Conservation (phyloP, 768 basidiomycete genomes). For the Tephrocybe sp. region DNA sequence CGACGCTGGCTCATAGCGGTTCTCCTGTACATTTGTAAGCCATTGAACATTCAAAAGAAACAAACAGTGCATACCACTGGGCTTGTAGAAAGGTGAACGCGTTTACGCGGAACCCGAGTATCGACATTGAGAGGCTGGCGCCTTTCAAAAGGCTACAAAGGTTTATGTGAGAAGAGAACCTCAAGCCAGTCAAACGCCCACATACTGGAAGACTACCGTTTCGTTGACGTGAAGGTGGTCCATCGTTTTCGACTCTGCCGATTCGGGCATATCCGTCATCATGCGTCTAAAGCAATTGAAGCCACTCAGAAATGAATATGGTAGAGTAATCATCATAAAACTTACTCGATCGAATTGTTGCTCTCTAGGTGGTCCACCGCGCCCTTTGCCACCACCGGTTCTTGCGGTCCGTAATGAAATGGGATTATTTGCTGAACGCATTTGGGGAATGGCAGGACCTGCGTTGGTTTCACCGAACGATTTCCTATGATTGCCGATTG, state of each 20-base stretch:
- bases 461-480: constrained; percentile 3
- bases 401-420: constrained; percentile 1
- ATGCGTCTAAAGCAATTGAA: constrained; percentile 6
- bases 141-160: constrained; percentile 8
- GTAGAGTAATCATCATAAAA: neutral
- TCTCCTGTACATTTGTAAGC: constrained; percentile 2
- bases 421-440: constrained; percentile 4
- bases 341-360: constrained; percentile 24
- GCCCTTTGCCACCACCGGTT: constrained; percentile 11
- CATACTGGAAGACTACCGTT: constrained; percentile 17
- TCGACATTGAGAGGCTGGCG: constrained; percentile 5
- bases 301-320: neutral
- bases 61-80: constrained; percentile 4
- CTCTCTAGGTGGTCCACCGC: constrained; percentile 21
- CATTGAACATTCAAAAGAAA: neutral
- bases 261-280: constrained; percentile 7
- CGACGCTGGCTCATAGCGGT: constrained; percentile 3
- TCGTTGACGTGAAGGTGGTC: constrained; percentile 5
- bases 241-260: constrained; percentile 9
- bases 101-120: neutral
- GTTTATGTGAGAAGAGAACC: neutral
- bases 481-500: constrained; percentile 29
- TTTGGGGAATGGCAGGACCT: constrained; percentile 8
- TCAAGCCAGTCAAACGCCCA: neutral
- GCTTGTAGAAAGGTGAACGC: constrained; percentile 6